These are phyloP conservation scores for Trametes punicea DNA, from an alignment of 768 basidiomycete species.

Conservation along the genomic window DNA sequence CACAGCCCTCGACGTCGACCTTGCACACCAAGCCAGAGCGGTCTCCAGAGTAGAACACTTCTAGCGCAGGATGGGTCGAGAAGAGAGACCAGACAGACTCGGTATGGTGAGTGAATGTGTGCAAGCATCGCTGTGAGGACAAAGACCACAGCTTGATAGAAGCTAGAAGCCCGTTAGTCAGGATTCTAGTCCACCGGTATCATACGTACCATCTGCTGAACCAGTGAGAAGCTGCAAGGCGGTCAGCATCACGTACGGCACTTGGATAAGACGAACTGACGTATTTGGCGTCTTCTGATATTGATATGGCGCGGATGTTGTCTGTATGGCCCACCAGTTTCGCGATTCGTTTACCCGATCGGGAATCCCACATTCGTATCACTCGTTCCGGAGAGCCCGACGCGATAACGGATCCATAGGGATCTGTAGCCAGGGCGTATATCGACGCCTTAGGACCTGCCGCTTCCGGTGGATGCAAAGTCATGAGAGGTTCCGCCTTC, in stretches of 20 bases:
- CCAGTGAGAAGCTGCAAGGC: constrained; percentile 67
- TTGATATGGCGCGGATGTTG: constrained; percentile 86
- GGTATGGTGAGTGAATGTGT: constrained; percentile 94
- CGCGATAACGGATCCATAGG: constrained; percentile 75
- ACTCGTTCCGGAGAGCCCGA: constrained; percentile 92
- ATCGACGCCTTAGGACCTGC: constrained; percentile 64
- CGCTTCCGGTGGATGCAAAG: constrained; percentile 65
- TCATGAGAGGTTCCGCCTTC: constrained; percentile 52
- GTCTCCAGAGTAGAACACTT: constrained; percentile 93
- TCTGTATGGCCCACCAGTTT: constrained; percentile 97
- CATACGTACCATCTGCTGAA: constrained; percentile 63
- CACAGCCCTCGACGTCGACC: constrained; percentile 83
- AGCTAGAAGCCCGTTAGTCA: constrained; percentile 34
- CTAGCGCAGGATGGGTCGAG: constrained; percentile 82
- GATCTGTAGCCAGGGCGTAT: constrained; percentile 79
- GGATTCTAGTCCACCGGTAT: neutral
- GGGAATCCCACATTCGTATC: constrained; percentile 90
- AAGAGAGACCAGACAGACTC: constrained; percentile 93
- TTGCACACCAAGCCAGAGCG: constrained; percentile 85
- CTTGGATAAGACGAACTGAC: constrained; percentile 44
- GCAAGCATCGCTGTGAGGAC: constrained; percentile 80
- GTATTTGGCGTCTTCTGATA: constrained; percentile 89
- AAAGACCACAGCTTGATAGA: constrained; percentile 96
- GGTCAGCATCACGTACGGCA: constrained; percentile 9
- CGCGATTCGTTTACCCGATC: constrained; percentile 73